A percentile compares a stretch with the other conserved stretches of the same genome.
These are phyloP conservation scores for Cronartium quercuum DNA, from an alignment of 1,284 basidiomycete species.

Conservation along the genomic window DNA sequence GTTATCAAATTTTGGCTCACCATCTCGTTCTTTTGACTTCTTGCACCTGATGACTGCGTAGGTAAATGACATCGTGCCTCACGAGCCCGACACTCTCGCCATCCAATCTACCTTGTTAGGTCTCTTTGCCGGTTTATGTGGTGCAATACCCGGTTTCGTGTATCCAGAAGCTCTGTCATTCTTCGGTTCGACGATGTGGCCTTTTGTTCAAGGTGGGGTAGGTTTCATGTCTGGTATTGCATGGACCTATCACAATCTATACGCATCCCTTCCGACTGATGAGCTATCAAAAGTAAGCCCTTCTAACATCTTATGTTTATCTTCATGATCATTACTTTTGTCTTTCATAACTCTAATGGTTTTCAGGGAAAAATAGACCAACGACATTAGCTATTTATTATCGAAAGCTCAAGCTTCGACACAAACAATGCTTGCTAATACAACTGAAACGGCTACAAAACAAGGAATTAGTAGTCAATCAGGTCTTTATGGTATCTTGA, in stretches of 20 bases:
- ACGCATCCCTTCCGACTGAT: conserved; percentile 16
- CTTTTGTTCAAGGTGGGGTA: conserved; percentile 27
- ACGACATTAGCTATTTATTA: conserved; percentile 7
- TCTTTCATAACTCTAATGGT: neutral
- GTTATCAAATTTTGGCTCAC: too few relatives aligned
- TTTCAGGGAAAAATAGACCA: neutral
- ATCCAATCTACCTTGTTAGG: neutral
- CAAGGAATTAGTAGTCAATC: conserved; percentile 29
- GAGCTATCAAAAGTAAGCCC: conserved; percentile 25
- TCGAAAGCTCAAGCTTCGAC: conserved; percentile 7
- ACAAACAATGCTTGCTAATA: neutral
- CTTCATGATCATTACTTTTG: neutral
- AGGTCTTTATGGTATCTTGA: conserved; percentile 33
- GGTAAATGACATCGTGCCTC: neutral
- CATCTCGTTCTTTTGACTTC: neutral
- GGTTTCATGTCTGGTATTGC: conserved; percentile 17
- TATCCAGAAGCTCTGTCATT: neutral
- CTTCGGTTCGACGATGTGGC: conserved; percentile 11
- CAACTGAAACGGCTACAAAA: conserved; percentile 5
- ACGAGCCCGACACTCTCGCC: neutral
- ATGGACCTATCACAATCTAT: conserved; percentile 37
- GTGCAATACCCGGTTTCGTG: conserved; percentile 31
- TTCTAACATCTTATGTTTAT: neutral
- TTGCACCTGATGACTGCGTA: too few relatives aligned
- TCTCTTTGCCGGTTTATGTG: conserved; percentile 28